These are phyloP conservation scores for Metschnikowia proteae DNA, from an alignment of 805 yeast species.

Conservation along the genomic window DNA sequence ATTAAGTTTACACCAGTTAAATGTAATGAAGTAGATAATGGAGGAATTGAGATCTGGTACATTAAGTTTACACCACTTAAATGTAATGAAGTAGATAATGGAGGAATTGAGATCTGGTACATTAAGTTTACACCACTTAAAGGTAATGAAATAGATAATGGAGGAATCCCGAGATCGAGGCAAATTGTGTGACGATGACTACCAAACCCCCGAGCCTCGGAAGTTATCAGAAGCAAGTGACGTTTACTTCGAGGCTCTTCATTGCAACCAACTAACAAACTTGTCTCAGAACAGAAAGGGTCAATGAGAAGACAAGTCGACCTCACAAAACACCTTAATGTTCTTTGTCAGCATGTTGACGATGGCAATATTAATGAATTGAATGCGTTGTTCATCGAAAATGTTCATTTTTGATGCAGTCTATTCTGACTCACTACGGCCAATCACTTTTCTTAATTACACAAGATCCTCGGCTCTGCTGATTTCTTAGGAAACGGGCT, in stretches of 20 bases:
- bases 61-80: no score
- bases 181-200: conserved; percentile 55
- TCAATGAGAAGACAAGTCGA: conserved; percentile 61
- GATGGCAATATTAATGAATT: conserved; percentile 94
- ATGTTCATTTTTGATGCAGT: conserved; percentile 69
- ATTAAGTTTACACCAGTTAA: no score
- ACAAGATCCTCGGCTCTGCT: conserved; percentile 92
- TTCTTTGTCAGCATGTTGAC: conserved; percentile 81
- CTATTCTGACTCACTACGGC: conserved; percentile 79
- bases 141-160: no score
- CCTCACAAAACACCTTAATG: conserved; percentile 64
- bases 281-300: conserved; percentile 83
- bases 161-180: conserved; percentile 49
- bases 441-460: conserved; percentile 91
- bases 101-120: no score
- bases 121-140: no score
- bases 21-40: no score
- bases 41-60: no score
- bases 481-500: conserved; percentile 94
- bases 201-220: conserved; percentile 70
- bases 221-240: conserved; percentile 57
- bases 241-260: conserved; percentile 87
- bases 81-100: no score
- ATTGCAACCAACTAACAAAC: conserved; percentile 90
- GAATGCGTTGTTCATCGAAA: conserved; percentile 83